Evolutionary conservation across 345 rosid genomes (phyloP), one percentile per base, ranked within the genome.

Genomic region (Clausena lansium): DNA sequence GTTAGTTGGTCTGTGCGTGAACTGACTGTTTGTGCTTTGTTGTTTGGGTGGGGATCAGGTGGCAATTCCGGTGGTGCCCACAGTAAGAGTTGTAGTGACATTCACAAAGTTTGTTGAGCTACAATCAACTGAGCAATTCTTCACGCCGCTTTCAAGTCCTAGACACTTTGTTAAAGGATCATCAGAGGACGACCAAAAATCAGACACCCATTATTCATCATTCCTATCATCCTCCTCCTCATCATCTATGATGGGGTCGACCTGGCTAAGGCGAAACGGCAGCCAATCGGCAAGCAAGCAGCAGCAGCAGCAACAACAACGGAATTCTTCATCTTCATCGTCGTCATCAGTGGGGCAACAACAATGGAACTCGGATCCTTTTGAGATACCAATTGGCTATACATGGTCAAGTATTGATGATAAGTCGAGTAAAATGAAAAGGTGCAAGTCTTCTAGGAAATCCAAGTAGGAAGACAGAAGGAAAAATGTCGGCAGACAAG

Each of bases 41-140:
- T 61, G 70, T 41, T 28, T 65, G 76, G 54, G 63, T 39, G 71
- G 79, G 73, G 20, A 45, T n/a, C 95, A 96, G 99, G 80, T 96
- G 78, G 97, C 99, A 0, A 96, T 96, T 72, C 99, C 99, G 70
- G 99, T 96, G 82, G 95, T 96, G 74, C 99, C 99, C 6, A 94
- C 99, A 0, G 98, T 96, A 67, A 87, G 93, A 78, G 98, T 96
- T 79, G 97, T 96, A 78, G 91, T 96, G 77, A 92, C 99, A 5
- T 96, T 94, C 87, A 92, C 99, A 1, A 96, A 94, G 81, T 96
- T 96, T 73, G 87, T 90, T 2, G 99, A 96, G 64, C 89, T 96
- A 59, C 95, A 77, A 28, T 87, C 98, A 19, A 80, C 86, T 1
- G 99, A 96, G 15, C 87, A 88, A 55, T 96, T 94, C 87, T 96